Base-by-base conservation (phyloP, 371 early-diverging fungal species). In the Mucor lusitanicus region DNA sequence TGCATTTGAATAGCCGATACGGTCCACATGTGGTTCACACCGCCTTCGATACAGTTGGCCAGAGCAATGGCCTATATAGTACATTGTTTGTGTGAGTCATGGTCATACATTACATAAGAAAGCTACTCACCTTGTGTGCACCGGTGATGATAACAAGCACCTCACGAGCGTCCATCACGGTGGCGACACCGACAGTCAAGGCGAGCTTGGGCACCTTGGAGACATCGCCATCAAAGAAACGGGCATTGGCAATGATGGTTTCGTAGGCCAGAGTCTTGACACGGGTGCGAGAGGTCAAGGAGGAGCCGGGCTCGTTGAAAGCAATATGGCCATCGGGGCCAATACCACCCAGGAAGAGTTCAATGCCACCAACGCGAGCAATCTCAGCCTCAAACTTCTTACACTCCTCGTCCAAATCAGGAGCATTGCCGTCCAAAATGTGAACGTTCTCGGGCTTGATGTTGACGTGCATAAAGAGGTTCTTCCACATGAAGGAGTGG, bases 261-360 rank as follows among this genome's bases (percentile, higher is more conserved):
- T 94, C 94, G 71, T 92, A 93, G 5, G 94, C 93, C 32, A 94
- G 80, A 19, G 94, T 94, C 84, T 94, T 93, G 76, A 91, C 92
- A 58, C 94, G 87, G 8, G 94, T 94, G 27, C 91, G 85, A 7
- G 93, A 93, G 55, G 86, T 88, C 55, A 93, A 81, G n/a, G 93
- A 93, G 40, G 92, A 92, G 15, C 94, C 94, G 12, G 94, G 94
- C 68, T 93, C 94, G 69, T 94, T 94, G 74, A 94, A 94, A 35
- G 94, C 94, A 74, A 94, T 92, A 66, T 94, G 94, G 54, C 94
- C 94, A 78, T 94, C 94, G 9, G 94, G 93, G 21, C 94, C 94
- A 60, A 93, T 93, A 53, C 74, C 74, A 62, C 74, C 74, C 65
- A 74, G 65, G 46, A 74, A 74, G 62, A 74, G 68, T 40, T 74